A percentile compares a stretch with the other conserved stretches of the same genome.
Conservation (phyloP, 768 basidiomycete species). For the Hortiboletus flavorubellus region DNA sequence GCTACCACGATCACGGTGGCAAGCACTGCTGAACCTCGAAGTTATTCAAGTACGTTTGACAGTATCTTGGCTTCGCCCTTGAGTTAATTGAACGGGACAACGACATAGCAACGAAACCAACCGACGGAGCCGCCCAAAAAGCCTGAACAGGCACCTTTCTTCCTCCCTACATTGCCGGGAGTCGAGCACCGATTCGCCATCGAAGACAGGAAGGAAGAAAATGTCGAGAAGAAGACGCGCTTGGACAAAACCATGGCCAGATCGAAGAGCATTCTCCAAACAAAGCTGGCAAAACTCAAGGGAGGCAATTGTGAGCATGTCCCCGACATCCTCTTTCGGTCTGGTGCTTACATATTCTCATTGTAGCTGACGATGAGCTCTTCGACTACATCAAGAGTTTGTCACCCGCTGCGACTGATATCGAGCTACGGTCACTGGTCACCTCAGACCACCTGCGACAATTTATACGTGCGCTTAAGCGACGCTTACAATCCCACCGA, state of each 20-base stretch:
- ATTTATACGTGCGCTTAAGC: constrained; percentile 74
- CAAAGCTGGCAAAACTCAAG: constrained; percentile 54
- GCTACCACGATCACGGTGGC: constrained; percentile 91
- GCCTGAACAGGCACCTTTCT: constrained; percentile 95
- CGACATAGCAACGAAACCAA: constrained; percentile 85
- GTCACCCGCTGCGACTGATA: constrained; percentile 86
- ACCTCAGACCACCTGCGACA: constrained; percentile 56
- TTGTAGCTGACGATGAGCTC: constrained; percentile 66
- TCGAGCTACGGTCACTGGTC: constrained; percentile 80
- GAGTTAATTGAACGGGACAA: background rate
- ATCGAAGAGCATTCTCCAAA: constrained; percentile 67
- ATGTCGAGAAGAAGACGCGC: constrained; percentile 42
- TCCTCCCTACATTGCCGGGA: constrained; percentile 89
- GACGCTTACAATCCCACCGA: constrained; percentile 68
- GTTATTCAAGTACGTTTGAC: constrained; percentile 72
- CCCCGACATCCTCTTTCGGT: background rate
- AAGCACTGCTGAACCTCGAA: constrained; percentile 94
- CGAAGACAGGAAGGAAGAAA: constrained; percentile 37
- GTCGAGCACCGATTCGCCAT: constrained; percentile 80
- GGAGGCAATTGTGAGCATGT: constrained; percentile 66
- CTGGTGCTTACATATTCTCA: constrained; percentile 2
- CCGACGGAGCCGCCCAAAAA: constrained; percentile 94
- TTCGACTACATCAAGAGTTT: constrained; percentile 83
- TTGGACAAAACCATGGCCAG: constrained; percentile 51
- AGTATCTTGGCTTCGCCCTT: background rate